Evolutionary conservation across 73 alveolate genomes (phyloP).

Genomic region (Symbiodinium natans): DNA sequence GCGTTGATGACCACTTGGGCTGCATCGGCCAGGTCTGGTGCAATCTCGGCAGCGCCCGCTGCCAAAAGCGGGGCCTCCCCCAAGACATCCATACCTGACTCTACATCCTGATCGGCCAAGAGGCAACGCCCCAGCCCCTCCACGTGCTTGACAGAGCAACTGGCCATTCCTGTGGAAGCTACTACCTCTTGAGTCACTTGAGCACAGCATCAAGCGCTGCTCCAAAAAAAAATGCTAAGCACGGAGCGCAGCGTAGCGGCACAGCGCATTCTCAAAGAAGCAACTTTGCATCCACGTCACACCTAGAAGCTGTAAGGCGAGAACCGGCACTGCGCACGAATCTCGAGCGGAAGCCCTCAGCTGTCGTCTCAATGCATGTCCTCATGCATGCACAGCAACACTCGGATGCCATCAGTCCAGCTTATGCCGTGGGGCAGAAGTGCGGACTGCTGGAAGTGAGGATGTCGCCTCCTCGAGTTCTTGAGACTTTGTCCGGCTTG

Average conservation of each 20-base stretch:
- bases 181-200: neutral
- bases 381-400: no score
- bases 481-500: neutral
- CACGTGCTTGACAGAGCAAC: neutral
- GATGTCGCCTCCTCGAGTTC: neutral
- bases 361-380: neutral
- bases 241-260: neutral
- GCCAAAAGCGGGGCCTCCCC: neutral
- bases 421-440: neutral
- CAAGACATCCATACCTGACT: neutral
- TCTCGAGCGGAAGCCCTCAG: neutral
- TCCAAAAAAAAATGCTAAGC: no score
- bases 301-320: no score
- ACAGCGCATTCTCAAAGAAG: neutral
- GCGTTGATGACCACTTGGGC: neutral
- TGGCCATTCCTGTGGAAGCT: neutral
- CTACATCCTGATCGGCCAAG: neutral
- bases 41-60: neutral
- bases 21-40: neutral
- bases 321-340: neutral
- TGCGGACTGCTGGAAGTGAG: neutral
- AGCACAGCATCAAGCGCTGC: no score
- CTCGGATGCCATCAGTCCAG: no score
- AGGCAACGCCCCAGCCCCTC: constrained; percentile 1
- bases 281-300: neutral